Percentiles rank a stretch among this genome's conserved stretches.
Evolutionary conservation across 108 stramenopile genomes (phyloP).

Genomic region (Cyclostephanos invisitatus): DNA sequence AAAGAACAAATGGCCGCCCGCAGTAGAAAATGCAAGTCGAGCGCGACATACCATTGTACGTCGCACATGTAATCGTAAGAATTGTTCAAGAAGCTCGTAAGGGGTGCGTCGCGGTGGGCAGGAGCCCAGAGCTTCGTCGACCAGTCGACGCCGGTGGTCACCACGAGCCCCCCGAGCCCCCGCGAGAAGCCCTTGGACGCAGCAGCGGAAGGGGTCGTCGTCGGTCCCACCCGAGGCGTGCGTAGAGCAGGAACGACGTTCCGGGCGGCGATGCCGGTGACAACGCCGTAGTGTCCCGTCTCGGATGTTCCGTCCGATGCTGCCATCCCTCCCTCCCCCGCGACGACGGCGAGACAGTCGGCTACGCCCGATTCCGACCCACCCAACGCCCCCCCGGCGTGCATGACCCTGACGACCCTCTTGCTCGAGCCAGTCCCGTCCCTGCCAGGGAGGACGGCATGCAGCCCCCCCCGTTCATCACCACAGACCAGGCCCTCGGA

Average conservation of each 20-base stretch:
- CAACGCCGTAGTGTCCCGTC: constrained; percentile 79
- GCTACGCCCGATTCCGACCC: neutral
- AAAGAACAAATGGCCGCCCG: neutral
- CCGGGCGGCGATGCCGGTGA: constrained; percentile 67
- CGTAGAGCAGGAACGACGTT: constrained; percentile 33
- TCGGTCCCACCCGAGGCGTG: constrained; percentile 15
- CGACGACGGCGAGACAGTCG: constrained; percentile 1
- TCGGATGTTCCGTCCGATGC: constrained; percentile 23
- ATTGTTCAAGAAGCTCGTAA: constrained; percentile 77
- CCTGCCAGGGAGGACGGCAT: constrained; percentile 55
- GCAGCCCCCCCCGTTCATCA: constrained; percentile 73
- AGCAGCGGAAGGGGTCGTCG: constrained; percentile 31
- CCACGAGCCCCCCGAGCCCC: constrained; percentile 69
- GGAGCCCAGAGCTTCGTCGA: constrained; percentile 89
- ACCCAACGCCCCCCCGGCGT: constrained; percentile 34
- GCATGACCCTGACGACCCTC: constrained; percentile 56
- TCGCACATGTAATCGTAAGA: constrained; percentile 93
- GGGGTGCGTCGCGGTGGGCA: constrained; percentile 69
- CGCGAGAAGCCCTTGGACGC: constrained; percentile 73
- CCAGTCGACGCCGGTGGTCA: constrained; percentile 90
- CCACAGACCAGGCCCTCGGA: constrained; percentile 68
- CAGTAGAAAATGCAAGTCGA: constrained; percentile 5
- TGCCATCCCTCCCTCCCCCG: constrained; percentile 17
- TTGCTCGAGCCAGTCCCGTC: constrained; percentile 57
- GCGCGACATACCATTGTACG: constrained; percentile 73